Conservation (phyloP, 1,284 basidiomycete genomes). For the Sporisorium sorghi region DNA sequence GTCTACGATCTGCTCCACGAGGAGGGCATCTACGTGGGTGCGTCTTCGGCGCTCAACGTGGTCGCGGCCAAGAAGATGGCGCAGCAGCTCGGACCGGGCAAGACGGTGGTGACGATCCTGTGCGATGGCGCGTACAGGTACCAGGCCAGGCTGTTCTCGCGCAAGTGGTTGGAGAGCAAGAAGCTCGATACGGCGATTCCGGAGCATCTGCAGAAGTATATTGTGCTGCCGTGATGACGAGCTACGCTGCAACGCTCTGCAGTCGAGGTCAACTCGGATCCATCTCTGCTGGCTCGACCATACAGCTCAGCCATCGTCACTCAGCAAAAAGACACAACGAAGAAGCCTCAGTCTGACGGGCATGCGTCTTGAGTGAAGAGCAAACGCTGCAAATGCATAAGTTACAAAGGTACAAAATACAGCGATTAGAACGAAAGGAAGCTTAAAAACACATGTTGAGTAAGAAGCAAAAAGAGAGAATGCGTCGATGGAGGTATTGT, state of each 20-base stretch:
- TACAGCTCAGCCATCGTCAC: too few species aligned
- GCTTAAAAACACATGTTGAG: not conserved
- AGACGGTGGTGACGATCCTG: slow-evolving; percentile 85
- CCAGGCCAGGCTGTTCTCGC: slow-evolving; percentile 94
- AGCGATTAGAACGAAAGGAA: slow-evolving; percentile 2
- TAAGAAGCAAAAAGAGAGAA: not conserved
- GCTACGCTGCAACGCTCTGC: not conserved
- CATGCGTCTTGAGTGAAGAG: too few species aligned
- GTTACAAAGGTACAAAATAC: slow-evolving; percentile 28
- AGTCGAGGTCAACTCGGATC: not conserved
- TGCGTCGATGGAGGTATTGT: too few species aligned
- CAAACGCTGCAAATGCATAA: slow-evolving; percentile 8
- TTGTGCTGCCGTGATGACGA: slow-evolving; percentile 75
- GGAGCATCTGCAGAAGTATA: slow-evolving; percentile 86
- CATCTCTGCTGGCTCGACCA: not conserved
- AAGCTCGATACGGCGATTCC: slow-evolving; percentile 84
- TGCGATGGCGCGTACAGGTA: slow-evolving; percentile 97
- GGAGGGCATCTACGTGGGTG: slow-evolving; percentile 96
- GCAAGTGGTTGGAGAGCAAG: slow-evolving; percentile 89
- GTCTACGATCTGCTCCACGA: slow-evolving; percentile 90
- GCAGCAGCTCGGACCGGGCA: slow-evolving; percentile 82
- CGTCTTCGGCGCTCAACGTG: slow-evolving; percentile 93
- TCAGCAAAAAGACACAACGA: too few species aligned
- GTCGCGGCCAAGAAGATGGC: slow-evolving; percentile 92
- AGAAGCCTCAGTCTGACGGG: too few species aligned